Evolutionary conservation across 2,329 filamentous ascomycete species (phyloP).

Genomic region (Keithomyces neogunnii): DNA sequence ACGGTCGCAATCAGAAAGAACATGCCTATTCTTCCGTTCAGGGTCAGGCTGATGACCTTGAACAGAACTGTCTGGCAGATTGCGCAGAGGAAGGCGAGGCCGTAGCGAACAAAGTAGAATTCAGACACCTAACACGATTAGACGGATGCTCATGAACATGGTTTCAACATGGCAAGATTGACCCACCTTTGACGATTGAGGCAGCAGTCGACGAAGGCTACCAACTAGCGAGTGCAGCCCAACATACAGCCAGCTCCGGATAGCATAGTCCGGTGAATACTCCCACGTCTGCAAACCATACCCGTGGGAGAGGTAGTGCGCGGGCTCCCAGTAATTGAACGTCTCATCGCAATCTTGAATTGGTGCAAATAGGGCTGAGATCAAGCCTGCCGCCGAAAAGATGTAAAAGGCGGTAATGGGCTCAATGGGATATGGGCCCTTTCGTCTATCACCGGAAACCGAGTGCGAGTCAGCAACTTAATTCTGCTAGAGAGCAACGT

Average conservation of each 20-base stretch:
- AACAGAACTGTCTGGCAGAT: constrained; percentile 76
- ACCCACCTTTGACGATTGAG: constrained; percentile 49
- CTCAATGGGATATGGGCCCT: constrained; percentile 54
- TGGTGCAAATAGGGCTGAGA: constrained; percentile 75
- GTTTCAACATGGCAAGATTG: background rate
- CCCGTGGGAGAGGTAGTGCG: constrained; percentile 87
- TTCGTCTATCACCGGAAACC: constrained; percentile 25
- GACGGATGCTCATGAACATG: background rate
- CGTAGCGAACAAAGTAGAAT: constrained; percentile 79
- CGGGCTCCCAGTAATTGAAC: constrained; percentile 98
- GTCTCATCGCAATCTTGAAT: constrained; percentile 98
- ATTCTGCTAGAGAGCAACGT: background rate
- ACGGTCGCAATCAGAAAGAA: constrained; percentile 73
- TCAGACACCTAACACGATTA: constrained; percentile 45
- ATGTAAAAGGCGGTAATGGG: constrained; percentile 73
- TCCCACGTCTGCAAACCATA: constrained; percentile 98
- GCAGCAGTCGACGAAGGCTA: constrained; percentile 56
- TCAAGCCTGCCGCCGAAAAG: constrained; percentile 63
- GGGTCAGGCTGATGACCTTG: constrained; percentile 62
- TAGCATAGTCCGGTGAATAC: constrained; percentile 90
- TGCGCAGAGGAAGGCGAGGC: constrained; percentile 69
- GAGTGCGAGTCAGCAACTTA: constrained; percentile 2
- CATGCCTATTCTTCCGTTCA: constrained; percentile 77
- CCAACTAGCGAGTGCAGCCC: constrained; percentile 67
- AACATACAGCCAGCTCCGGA: constrained; percentile 91